phyloP scores from a whole-genome alignment of 2,329 filamentous ascomycete species.

The Cryphonectria naterciae region DNA sequence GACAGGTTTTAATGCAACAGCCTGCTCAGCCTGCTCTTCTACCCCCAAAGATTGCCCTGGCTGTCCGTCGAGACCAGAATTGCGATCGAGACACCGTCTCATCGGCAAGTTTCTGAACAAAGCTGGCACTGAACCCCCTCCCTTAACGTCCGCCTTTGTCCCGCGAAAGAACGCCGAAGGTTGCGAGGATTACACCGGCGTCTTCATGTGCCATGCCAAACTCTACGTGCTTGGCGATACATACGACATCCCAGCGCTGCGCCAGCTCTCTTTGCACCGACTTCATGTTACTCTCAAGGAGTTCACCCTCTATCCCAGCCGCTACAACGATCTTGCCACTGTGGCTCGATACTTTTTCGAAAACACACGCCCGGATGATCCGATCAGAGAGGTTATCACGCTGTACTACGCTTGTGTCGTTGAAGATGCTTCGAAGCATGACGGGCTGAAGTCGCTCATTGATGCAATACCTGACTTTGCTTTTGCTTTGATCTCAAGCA shows the following conservation, averaged over 20 bases:
- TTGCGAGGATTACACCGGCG: conserved; percentile 26
- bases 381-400: conserved; percentile 20
- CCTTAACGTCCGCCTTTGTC: neutral
- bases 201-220: conserved; percentile 30
- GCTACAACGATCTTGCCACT: conserved; percentile 13
- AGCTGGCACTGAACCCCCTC: neutral
- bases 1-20: fast-evolving
- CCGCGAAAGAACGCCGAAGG: conserved; percentile 20
- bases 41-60: neutral
- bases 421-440: conserved; percentile 25
- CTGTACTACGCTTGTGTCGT: conserved; percentile 28
- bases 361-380: conserved; percentile 23
- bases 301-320: conserved; percentile 25
- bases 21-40: fast-evolving
- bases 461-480: conserved; percentile 19
- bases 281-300: conserved; percentile 25
- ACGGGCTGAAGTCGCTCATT: conserved; percentile 16
- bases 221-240: conserved; percentile 29
- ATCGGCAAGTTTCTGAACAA: conserved; percentile 8
- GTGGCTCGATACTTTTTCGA: conserved; percentile 25
- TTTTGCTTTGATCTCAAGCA: conserved; percentile 9
- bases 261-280: conserved; percentile 17
- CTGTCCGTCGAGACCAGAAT: neutral
- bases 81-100: neutral
- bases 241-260: conserved; percentile 24